Conservation (phyloP, 2,329 filamentous ascomycete genomes). For the Colletotrichum neosansevieriae region DNA sequence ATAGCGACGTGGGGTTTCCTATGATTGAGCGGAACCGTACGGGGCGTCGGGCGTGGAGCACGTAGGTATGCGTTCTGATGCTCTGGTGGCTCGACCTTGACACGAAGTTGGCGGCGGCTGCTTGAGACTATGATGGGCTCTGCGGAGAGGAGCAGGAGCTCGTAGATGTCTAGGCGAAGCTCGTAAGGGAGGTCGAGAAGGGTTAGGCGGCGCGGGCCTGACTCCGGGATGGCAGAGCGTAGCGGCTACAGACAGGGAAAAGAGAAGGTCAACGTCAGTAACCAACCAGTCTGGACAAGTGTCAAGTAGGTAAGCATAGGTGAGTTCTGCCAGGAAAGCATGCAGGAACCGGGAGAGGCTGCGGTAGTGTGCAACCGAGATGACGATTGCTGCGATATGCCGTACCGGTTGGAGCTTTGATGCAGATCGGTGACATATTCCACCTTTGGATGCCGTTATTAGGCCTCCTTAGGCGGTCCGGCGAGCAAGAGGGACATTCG, state of each 20-base stretch:
- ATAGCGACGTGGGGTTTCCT: slow-evolving; percentile 44
- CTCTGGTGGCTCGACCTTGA: slow-evolving; percentile 32
- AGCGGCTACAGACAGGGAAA: slow-evolving; percentile 10
- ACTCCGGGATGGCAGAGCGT: neutral
- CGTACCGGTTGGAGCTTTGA: slow-evolving; percentile 11
- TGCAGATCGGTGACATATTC: slow-evolving; percentile 13
- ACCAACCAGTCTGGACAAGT: neutral
- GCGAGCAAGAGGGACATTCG: neutral
- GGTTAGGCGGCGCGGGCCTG: slow-evolving; percentile 16
- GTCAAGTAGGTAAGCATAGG: neutral
- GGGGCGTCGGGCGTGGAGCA: slow-evolving; percentile 29
- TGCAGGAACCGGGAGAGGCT: neutral
- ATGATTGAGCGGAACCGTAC: slow-evolving; percentile 20
- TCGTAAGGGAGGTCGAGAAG: slow-evolving; percentile 47
- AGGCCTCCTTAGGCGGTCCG: no score
- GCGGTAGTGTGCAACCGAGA: slow-evolving; percentile 7
- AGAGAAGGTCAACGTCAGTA: slow-evolving; percentile 9
- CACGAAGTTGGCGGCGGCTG: slow-evolving; percentile 29
- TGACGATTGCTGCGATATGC: slow-evolving; percentile 16
- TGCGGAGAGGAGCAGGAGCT: slow-evolving; percentile 42
- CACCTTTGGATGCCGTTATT: neutral
- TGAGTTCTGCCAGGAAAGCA: neutral
- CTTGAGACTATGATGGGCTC: slow-evolving; percentile 38
- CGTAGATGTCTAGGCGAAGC: slow-evolving; percentile 46
- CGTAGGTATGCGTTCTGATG: slow-evolving; percentile 27